phyloP scores from a whole-genome alignment of 371 early-diverging fungal genomes.

The Circinella umbellata region DNA sequence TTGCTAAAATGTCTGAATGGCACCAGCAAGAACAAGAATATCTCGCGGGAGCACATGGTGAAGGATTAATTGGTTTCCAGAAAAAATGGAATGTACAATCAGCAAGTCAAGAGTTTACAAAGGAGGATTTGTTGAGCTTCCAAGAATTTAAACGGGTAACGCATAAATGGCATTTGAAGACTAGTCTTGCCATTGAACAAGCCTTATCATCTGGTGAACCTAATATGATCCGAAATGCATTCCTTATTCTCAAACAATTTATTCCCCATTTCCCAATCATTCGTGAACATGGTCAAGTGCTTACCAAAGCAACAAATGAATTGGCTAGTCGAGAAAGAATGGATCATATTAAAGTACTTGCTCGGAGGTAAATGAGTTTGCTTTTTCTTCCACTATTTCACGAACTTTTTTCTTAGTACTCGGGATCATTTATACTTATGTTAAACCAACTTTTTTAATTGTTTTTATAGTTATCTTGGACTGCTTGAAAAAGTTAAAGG shows the following conservation, averaged over 20 bases:
- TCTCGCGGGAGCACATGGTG: conserved; percentile 59
- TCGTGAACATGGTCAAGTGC: conserved; percentile 53
- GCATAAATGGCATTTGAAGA: conserved; percentile 79
- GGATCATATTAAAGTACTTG: conserved; percentile 49
- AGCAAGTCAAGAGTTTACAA: conserved; percentile 47
- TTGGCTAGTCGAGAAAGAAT: conserved; percentile 38
- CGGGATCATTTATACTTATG: neutral
- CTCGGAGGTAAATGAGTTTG: conserved; percentile 29
- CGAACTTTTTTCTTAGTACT: neutral
- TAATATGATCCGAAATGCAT: conserved; percentile 76
- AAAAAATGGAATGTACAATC: conserved; percentile 63
- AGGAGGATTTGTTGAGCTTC: conserved; percentile 61
- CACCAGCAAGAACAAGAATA: conserved; percentile 62
- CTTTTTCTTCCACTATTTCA: neutral
- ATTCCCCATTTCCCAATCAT: conserved; percentile 67
- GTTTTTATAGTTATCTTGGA: conserved; percentile 31
- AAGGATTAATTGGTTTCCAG: conserved; percentile 77
- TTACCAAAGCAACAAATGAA: conserved; percentile 35
- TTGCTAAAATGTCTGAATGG: conserved; percentile 67
- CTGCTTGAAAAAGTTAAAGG: conserved; percentile 38
- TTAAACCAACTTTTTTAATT: neutral
- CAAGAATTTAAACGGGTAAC: conserved; percentile 75
- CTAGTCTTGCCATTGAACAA: conserved; percentile 50
- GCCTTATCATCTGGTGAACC: conserved; percentile 69
- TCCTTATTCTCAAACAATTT: conserved; percentile 71